A percentile compares a stretch with the other conserved stretches of the same genome.
phyloP scores from a whole-genome alignment of 2,329 filamentous ascomycete genomes.

The Plectosphaerella plurivora region DNA sequence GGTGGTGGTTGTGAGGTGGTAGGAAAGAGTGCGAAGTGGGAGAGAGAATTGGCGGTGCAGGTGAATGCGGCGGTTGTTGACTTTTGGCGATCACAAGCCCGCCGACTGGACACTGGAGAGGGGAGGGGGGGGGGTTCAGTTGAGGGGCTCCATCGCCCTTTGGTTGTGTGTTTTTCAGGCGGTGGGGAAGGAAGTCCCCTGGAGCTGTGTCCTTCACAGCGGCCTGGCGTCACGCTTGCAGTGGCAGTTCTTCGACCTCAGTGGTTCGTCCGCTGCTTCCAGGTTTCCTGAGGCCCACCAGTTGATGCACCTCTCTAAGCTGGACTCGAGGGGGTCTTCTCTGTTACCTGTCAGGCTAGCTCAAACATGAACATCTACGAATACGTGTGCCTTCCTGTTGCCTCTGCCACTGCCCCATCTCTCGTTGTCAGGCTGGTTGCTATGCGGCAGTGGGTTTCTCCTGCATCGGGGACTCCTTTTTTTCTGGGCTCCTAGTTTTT shows the following conservation, averaged over 20 bases:
- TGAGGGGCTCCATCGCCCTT: no score
- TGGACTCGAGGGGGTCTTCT: background rate
- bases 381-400: background rate
- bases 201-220: background rate
- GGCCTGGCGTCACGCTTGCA: background rate
- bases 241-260: background rate
- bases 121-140: background rate
- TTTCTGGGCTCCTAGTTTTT: background rate
- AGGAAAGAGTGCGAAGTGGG: background rate
- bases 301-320: background rate
- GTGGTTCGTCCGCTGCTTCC: background rate
- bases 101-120: background rate
- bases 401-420: background rate
- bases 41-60: conserved; percentile 2
- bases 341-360: no score
- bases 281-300: background rate
- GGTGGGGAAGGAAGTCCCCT: no score
- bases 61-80: background rate
- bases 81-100: background rate
- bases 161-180: no score
- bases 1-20: background rate
- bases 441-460: background rate
- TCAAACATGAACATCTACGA: background rate
- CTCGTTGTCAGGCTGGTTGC: background rate
- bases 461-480: background rate